phyloP scores from a whole-genome alignment of 768 basidiomycete genomes.

The Grammothele lineata region DNA sequence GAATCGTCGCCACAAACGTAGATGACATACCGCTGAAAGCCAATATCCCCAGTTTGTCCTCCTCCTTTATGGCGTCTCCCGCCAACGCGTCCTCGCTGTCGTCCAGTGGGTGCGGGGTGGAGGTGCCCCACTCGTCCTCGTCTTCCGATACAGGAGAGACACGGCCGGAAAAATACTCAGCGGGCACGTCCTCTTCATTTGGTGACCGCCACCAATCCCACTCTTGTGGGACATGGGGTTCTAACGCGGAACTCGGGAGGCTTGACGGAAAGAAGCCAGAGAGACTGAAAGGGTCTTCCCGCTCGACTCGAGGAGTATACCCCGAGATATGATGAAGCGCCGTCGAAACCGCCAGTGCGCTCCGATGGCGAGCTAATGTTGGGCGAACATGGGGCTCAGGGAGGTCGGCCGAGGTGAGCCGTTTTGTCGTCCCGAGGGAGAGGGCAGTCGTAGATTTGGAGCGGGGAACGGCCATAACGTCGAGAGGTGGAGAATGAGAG shows the following conservation, averaged over 20 bases:
- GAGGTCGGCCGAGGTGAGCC: slow-evolving; percentile 2
- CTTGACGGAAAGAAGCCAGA: slow-evolving; percentile 44
- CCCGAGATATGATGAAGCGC: no score
- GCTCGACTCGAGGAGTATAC: slow-evolving; percentile 23
- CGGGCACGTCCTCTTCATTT: slow-evolving; percentile 18
- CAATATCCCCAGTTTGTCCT: slow-evolving; percentile 50
- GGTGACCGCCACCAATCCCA: slow-evolving; percentile 41
- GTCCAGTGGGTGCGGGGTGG: slow-evolving; percentile 24
- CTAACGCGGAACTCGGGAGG: slow-evolving; percentile 10
- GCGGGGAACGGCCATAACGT: slow-evolving; percentile 26
- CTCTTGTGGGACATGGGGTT: slow-evolving; percentile 15
- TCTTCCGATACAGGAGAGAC: slow-evolving; percentile 17
- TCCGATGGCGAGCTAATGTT: slow-evolving; percentile 16
- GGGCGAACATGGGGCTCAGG: slow-evolving; percentile 18
- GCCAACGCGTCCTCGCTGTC: slow-evolving; percentile 30
- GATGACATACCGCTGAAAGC: slow-evolving; percentile 35
- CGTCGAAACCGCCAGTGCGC: slow-evolving; percentile 15
- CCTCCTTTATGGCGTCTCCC: slow-evolving; percentile 33
- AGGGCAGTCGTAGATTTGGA: slow-evolving; percentile 28
- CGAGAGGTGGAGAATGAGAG: no score
- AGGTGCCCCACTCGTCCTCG: slow-evolving; percentile 19
- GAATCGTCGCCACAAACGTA: no score
- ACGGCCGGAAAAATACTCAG: slow-evolving; percentile 14
- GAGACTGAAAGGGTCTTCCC: slow-evolving; percentile 46
- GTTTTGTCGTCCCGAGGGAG: slow-evolving; percentile 1